These are phyloP conservation scores for Gossypium schwendimanii DNA, from an alignment of 441 rosid genomes.

Conservation along the genomic window DNA sequence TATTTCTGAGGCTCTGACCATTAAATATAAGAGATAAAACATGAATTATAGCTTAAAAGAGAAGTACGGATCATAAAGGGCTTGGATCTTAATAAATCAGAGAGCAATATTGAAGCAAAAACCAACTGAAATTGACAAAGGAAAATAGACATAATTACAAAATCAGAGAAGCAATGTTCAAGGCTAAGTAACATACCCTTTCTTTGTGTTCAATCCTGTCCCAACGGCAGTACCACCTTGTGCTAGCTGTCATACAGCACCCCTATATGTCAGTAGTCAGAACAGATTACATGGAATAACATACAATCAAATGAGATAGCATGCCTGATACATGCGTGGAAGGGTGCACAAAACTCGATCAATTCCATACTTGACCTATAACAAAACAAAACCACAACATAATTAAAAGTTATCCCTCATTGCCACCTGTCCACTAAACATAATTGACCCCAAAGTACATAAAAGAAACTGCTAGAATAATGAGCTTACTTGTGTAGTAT, in stretches of 20 bases:
- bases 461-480: slow-evolving; percentile 7
- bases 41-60: not conserved
- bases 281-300: not conserved
- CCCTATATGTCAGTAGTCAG: not conserved
- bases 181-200: slow-evolving; percentile 51
- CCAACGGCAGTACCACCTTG: slow-evolving; percentile 99
- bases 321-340: slow-evolving; percentile 86
- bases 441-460: not conserved
- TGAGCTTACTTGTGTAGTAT: slow-evolving; percentile 65
- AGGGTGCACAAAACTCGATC: slow-evolving; percentile 58
- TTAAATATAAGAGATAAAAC: not conserved
- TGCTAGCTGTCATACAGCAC: slow-evolving; percentile 59
- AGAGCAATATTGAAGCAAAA: not conserved
- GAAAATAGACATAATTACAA: not conserved
- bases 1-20: not conserved
- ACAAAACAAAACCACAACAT: slow-evolving; percentile 10
- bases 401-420: slow-evolving; percentile 9
- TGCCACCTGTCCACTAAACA: not conserved
- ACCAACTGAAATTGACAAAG: not conserved
- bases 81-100: not conserved
- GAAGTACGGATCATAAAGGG: not conserved
- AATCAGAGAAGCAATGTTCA: slow-evolving; percentile 4
- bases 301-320: not conserved
- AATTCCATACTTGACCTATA: slow-evolving; percentile 81
- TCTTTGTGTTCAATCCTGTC: slow-evolving; percentile 92